Evolutionary conservation across 495 filamentous ascomycete genomes (phyloP), one percentile per base, ranked within the genome.

Genomic region (Aspergillus asperescens): DNA sequence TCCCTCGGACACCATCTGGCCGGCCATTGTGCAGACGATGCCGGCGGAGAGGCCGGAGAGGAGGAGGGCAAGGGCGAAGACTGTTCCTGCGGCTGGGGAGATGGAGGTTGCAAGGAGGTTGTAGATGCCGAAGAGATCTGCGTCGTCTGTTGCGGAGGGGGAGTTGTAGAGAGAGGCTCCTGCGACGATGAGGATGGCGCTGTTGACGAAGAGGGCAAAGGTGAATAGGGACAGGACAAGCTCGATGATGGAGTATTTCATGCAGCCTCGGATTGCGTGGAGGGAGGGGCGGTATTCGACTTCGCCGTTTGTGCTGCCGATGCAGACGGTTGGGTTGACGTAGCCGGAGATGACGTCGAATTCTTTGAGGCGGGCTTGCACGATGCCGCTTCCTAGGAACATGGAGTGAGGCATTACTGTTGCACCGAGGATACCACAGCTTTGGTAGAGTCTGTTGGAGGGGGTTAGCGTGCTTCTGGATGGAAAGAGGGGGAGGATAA

Each of bases 381-480:
- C 88, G 40, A 95, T 85, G 9, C 89, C 90, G 40, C 84, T 89
- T n/a, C 90, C 90, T 6, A 96, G 78, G 60, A 90, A 95, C 24
- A 96, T 77, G 42, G 84, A 88, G 66, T 96, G 90, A 4, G 90
- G 90, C 90, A 96, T 96, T 19, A 96, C 89, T 2, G 90, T 96
- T 13, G 90, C 90, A 19, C 90, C 90, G 9, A 96, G 78, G 57
- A 96, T 96, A 50, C 90, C 90, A 62, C 90, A 95, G 48, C 88
- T 86, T 68, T 93, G 88, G 70, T 92, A 95, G 12, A 96, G 67
- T 24, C 88, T 88, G 57, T 25, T 8, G 54, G 4, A 1, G 1
- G 13, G 52, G 24, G 55, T 64, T 35, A 62, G 50, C 59, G 7
- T 16, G 3, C 12, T 18, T 10, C 5, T 20, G 7, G 13, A 10